Evolutionary conservation across 768 basidiomycete genomes (phyloP), one percentile per base, ranked within the genome.

Genomic region (Termitomyces sp.): DNA sequence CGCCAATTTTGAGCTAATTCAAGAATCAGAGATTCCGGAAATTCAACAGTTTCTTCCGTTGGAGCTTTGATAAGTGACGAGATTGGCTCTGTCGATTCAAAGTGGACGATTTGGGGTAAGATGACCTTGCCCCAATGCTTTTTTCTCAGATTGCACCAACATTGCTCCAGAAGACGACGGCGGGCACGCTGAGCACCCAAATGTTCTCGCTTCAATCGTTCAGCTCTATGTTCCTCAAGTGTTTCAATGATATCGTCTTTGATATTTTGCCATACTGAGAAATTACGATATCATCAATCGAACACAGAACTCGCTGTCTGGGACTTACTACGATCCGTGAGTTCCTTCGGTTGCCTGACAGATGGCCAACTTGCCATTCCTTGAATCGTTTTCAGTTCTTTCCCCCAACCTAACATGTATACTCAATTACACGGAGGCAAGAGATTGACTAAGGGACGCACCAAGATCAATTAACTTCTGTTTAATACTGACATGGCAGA

Each of bases 311-410:
- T 32, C 14, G 13, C 16, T 24, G 32, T 18, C 16, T 20, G 28
- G 3, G 14, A 44, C 48, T 50, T 51, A 56, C 55, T 35, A 50
- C 40, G 55, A 44, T 56, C 49, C 3, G 55, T 51, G 16, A 56
- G 55, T 3, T 33, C 41, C 9, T 51, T 56, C 4, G 55, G 18
- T 26, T 50, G 47, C 4, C 3, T 44, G 55, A 56, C 32, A 14
- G 20, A 26, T 36, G 28, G 20, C 41, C 38, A 51, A 3, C 20
- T 2, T 3, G 5, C 2, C 26, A 56, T 22, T 4, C 3, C 20
- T 16, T 1, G 0, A 4, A 33, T 35, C 14, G 6, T 41, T 32
- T 35, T 7, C 8, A 56, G 32, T 26, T 51, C 49, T 40, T 51
- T 30, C 9, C 2, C 49, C 40, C 22, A 56, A 24, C 56, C 56